phyloP scores from a whole-genome alignment of 495 filamentous ascomycete species.

The Chaetomium cochliodes region DNA sequence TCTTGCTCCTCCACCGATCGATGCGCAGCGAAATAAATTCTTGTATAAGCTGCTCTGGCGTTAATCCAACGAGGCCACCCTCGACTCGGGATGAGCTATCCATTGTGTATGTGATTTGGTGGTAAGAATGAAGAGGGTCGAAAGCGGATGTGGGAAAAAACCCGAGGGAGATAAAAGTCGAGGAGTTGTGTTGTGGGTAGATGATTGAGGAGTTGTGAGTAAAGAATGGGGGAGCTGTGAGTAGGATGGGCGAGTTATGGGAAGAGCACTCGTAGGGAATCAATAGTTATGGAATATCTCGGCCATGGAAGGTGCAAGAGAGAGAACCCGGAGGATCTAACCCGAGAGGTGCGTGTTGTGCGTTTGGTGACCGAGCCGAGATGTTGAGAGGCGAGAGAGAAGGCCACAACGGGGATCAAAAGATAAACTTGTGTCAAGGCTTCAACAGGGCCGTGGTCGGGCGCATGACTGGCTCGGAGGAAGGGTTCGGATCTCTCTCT shows the following conservation, averaged over 20 bases:
- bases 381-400: background rate
- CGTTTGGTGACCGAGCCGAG: background rate
- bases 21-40: constrained; percentile 23
- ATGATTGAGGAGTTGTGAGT: background rate
- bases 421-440: background rate
- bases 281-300: background rate
- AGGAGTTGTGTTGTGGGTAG: too few relatives aligned
- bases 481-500: background rate
- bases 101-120: background rate
- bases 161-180: background rate
- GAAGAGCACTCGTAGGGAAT: background rate
- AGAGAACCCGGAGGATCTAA: constrained; percentile 6
- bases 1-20: constrained; percentile 20
- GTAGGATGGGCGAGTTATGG: background rate
- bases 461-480: too few relatives aligned
- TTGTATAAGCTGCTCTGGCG: constrained; percentile 18
- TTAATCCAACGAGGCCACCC: background rate
- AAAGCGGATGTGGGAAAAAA: background rate
- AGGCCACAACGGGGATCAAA: background rate
- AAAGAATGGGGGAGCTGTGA: too few relatives aligned
- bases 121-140: background rate
- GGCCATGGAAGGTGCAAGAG: constrained; percentile 8
- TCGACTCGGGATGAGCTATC: background rate
- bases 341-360: background rate
- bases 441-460: background rate